phyloP scores from a whole-genome alignment of 106 monocot genomes.

The Acorus gramineus region DNA sequence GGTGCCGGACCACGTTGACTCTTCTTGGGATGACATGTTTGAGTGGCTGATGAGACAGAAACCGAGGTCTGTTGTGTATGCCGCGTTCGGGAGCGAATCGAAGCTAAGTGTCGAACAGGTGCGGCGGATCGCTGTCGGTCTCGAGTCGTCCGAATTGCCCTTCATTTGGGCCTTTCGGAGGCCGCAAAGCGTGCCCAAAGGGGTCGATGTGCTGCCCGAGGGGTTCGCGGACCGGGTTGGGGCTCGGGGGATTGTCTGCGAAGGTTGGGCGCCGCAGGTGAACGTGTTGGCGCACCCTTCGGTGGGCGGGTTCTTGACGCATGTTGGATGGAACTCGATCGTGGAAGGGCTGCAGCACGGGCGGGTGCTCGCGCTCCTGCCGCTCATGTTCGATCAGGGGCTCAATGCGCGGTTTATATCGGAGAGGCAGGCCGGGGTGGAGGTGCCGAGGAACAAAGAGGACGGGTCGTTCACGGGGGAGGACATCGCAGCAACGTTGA shows the following conservation, averaged over 20 bases:
- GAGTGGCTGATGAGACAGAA: slow-evolving; percentile 23
- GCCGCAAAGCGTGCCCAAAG: background rate
- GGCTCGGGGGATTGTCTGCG: slow-evolving; percentile 7
- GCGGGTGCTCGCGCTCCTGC: slow-evolving; percentile 22
- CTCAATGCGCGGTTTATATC: slow-evolving; percentile 28
- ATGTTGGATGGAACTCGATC: slow-evolving; percentile 22
- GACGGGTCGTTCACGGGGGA: slow-evolving; percentile 31
- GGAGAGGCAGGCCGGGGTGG: slow-evolving; percentile 26
- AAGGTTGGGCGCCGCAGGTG: slow-evolving; percentile 25
- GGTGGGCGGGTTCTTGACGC: slow-evolving; percentile 29
- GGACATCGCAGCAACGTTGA: slow-evolving; percentile 23
- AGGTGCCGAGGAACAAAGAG: slow-evolving; percentile 24
- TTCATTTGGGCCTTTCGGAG: slow-evolving; percentile 24
- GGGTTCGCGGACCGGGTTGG: slow-evolving; percentile 4
- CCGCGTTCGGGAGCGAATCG: slow-evolving; percentile 29
- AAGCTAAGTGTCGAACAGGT: slow-evolving; percentile 5
- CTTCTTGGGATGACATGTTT: background rate
- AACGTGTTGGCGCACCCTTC: slow-evolving; percentile 18
- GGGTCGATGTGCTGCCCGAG: background rate
- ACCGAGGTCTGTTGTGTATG: slow-evolving; percentile 14
- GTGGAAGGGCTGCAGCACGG: slow-evolving; percentile 24
- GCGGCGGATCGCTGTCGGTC: slow-evolving; percentile 22
- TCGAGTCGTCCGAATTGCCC: slow-evolving; percentile 13
- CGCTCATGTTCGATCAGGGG: slow-evolving; percentile 40
- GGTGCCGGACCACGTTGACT: no score